phyloP scores from a whole-genome alignment of 1,139 yeast genomes.

The Sugiyamaella novakii region DNA sequence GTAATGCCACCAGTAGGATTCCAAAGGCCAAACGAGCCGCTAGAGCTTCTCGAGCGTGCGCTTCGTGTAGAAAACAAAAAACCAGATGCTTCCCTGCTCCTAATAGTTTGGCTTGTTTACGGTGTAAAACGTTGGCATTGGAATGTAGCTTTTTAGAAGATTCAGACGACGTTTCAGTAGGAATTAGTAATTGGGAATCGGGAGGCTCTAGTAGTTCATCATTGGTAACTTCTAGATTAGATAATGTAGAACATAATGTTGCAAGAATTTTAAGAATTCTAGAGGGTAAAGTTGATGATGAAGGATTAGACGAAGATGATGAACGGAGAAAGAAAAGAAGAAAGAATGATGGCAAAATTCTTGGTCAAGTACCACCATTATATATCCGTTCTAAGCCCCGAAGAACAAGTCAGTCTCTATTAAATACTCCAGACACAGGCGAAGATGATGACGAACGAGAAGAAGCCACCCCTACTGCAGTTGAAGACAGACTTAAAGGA shows the following conservation, averaged over 20 bases:
- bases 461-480: not conserved
- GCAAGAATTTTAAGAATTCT: constrained; percentile 33
- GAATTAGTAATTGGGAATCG: constrained; percentile 10
- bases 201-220: constrained; percentile 4
- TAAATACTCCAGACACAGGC: constrained; percentile 5
- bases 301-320: not conserved
- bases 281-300: constrained; percentile 10
- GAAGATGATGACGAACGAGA: not conserved
- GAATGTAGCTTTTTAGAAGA: constrained; percentile 52
- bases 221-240: constrained; percentile 23
- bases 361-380: constrained; percentile 4
- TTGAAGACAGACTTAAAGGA: constrained; percentile 19
- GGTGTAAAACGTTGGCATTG: constrained; percentile 56
- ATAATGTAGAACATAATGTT: constrained; percentile 31
- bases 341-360: constrained; percentile 1
- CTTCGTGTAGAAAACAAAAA: constrained; percentile 60
- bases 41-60: constrained; percentile 61
- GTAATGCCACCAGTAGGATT: not conserved
- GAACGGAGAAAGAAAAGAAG: not conserved
- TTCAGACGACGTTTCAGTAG: constrained; percentile 24
- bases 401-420: not conserved
- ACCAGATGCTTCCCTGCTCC: constrained; percentile 61
- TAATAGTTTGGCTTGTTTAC: constrained; percentile 52
- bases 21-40: constrained; percentile 10
- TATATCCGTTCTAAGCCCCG: constrained; percentile 10